A percentile compares a stretch with the other conserved stretches of the same genome.
Evolutionary conservation across 768 basidiomycete genomes (phyloP).

Genomic region (Piloderma croceum): DNA sequence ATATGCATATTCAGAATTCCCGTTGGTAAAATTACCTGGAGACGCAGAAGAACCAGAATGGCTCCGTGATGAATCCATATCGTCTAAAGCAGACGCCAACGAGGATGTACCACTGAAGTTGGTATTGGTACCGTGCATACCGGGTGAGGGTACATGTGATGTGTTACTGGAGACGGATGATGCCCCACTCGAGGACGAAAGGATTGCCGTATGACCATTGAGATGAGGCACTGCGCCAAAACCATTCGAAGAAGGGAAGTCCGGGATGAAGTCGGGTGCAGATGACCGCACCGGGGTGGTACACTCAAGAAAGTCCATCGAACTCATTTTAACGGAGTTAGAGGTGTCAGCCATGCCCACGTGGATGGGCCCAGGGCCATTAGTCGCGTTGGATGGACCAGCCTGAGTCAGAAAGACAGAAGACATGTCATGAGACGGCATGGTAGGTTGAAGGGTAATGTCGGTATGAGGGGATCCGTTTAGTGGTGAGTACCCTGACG

Average conservation of each 20-base stretch:
- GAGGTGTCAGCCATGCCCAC: constrained; percentile 34
- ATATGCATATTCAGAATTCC: too few species aligned
- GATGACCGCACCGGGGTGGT: constrained; percentile 19
- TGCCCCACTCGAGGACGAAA: constrained; percentile 19
- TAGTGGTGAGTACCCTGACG: too few species aligned
- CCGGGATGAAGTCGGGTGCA: constrained; percentile 35
- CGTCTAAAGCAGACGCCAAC: not conserved
- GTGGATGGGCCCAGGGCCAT: constrained; percentile 33
- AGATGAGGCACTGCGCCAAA: constrained; percentile 36
- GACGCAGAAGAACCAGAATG: constrained; percentile 18
- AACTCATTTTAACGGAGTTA: constrained; percentile 29
- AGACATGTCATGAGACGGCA: constrained; percentile 27
- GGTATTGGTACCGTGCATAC: constrained; percentile 10
- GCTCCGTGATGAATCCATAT: too few species aligned
- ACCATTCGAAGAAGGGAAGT: constrained; percentile 32
- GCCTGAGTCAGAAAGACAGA: constrained; percentile 31
- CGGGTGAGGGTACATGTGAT: constrained; percentile 12
- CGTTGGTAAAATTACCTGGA: too few species aligned
- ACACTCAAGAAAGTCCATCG: constrained; percentile 28
- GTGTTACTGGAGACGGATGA: constrained; percentile 22
- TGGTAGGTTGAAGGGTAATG: constrained; percentile 18
- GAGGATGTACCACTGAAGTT: constrained; percentile 4
- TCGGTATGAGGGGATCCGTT: constrained; percentile 16
- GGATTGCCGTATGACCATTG: constrained; percentile 24
- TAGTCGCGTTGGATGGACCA: constrained; percentile 20